Evolutionary conservation across 2,329 filamentous ascomycete species (phyloP), one percentile per base, ranked within the genome.

Genomic region (Escovopsis sp.): DNA sequence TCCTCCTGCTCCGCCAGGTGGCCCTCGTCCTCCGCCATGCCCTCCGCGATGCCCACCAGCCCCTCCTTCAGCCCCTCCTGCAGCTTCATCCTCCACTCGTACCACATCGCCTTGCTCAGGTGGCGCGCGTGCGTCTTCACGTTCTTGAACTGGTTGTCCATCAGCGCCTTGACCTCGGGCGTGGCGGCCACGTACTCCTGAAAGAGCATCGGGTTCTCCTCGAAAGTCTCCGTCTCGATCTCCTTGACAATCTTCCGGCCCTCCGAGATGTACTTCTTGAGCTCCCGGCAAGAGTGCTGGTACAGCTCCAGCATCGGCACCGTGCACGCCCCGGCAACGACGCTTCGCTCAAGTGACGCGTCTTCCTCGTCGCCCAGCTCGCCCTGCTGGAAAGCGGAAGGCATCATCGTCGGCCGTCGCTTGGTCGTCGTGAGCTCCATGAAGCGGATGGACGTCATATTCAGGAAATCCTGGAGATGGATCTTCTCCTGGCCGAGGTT

Each of bases 341-440:
- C 81, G 43, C 81, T 86, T 38, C 76, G 73, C 52, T 88, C 82
- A 7, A 93, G 63, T 4, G 70, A 69, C 36, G 70, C 45, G 30
- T 72, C 66, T 19, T 74, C 69, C 39, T 64, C 58, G 27, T 58
- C 59, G 5, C 52, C 48, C 5, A 56, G 45, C 7, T 56, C 50
- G 16, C 60, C 60, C 30, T 67, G 60, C 34, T 59, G 62, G 15
- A 63, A 51, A 11, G 56, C 48, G 35, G 62, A 54, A 12, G 76
- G 76, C 3, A 72, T 79, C 31, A 79, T 76, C 0, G 88, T 96
- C 47, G 92, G 81, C 37, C 90, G 72, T 45, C 88, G 70, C 54
- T 96, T 96, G 1, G 87, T 94, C 0, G 88, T 94, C n/a, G 80
- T 94, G 34, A 98, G 66, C 53, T 98, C 90, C 82, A 98, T 94